phyloP scores from a whole-genome alignment of 495 filamentous ascomycete genomes.

The Umbilicaria muhlenbergii region DNA sequence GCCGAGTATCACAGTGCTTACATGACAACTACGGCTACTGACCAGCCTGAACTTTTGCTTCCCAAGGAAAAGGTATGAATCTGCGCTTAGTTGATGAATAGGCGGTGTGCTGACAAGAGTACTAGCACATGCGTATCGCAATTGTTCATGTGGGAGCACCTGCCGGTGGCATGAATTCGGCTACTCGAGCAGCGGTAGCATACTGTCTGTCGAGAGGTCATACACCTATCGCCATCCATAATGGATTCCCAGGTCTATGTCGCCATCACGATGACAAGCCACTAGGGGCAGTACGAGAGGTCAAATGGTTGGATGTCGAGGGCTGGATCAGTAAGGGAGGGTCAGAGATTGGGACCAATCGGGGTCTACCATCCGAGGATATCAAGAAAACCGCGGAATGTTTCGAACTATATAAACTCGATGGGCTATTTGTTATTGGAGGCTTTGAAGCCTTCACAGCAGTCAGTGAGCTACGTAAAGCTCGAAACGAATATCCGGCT shows the following conservation, averaged over 20 bases:
- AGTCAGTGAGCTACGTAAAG: conserved; percentile 69
- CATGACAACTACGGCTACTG: conserved; percentile 66
- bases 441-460: conserved; percentile 97
- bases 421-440: conserved; percentile 83
- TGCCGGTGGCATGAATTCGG: conserved; percentile 98
- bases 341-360: conserved; percentile 96
- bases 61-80: conserved; percentile 56
- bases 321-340: conserved; percentile 92
- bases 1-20: conserved; percentile 83
- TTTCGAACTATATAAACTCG: conserved; percentile 75
- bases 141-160: conserved; percentile 96
- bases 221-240: conserved; percentile 80
- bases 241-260: conserved; percentile 90
- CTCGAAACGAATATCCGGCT: conserved; percentile 57
- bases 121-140: conserved; percentile 67
- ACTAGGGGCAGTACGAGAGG: conserved; percentile 63
- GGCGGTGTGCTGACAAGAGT: conserved; percentile 18
- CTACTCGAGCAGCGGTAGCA: conserved; percentile 85
- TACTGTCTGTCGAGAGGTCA: conserved; percentile 93
- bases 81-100: no score
- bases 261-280: conserved; percentile 78
- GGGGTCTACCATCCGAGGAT: conserved; percentile 71
- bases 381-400: conserved; percentile 69
- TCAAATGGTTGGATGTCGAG: conserved; percentile 89
- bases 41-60: conserved; percentile 45